Percentiles rank a stretch among this genome's conserved stretches.
phyloP scores from a whole-genome alignment of 108 stramenopile genomes.

The Conticribra weissflogii region DNA sequence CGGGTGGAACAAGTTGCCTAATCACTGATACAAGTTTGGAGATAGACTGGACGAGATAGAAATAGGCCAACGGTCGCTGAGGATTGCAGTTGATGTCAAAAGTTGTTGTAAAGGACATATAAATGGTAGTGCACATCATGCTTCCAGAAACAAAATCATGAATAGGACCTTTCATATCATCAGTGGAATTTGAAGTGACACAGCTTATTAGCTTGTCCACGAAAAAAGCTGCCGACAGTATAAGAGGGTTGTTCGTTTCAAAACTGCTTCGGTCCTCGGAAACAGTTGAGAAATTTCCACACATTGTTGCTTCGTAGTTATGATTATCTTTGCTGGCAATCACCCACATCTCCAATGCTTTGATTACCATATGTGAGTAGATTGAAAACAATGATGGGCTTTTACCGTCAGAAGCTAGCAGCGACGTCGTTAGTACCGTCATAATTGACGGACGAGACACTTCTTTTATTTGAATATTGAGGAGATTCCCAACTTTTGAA shows the following conservation, averaged over 20 bases:
- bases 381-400: constrained; percentile 23
- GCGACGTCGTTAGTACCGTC: constrained; percentile 35
- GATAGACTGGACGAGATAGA: constrained; percentile 24
- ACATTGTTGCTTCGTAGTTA: no score
- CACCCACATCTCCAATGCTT: constrained; percentile 21
- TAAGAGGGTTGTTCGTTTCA: constrained; percentile 5
- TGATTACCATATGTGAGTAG: constrained; percentile 21
- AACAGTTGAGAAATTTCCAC: no score
- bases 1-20: constrained; percentile 4
- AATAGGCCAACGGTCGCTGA: neutral
- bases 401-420: constrained; percentile 29
- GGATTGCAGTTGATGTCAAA: neutral
- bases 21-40: constrained; percentile 28
- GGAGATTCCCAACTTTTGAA: constrained; percentile 15
- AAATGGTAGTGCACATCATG: constrained; percentile 7
- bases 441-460: constrained; percentile 43
- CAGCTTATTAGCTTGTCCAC: constrained; percentile 38
- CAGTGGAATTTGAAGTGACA: constrained; percentile 1
- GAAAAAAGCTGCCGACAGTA: constrained; percentile 35
- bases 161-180: neutral
- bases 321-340: neutral
- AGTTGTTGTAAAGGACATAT: neutral
- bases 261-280: constrained; percentile 1
- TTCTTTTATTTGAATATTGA: constrained; percentile 7
- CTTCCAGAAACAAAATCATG: constrained; percentile 2